Conservation (phyloP, 805 yeast genomes). For the Yamadazyma scolyti region DNA sequence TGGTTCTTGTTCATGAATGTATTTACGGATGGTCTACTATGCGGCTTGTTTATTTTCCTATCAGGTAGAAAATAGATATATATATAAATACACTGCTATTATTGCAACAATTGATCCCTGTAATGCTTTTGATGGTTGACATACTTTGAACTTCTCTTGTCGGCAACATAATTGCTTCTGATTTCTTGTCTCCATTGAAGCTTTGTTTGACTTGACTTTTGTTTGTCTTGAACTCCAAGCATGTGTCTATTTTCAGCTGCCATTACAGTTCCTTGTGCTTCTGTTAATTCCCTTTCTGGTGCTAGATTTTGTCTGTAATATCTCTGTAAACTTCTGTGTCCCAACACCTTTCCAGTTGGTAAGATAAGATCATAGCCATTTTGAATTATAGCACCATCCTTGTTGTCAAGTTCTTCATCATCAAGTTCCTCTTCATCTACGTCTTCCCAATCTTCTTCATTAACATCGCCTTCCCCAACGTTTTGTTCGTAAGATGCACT, state of each 20-base stretch:
- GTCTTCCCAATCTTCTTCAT: slow-evolving; percentile 42
- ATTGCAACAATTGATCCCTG: slow-evolving; percentile 40
- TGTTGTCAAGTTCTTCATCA: slow-evolving; percentile 23
- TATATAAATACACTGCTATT: slow-evolving; percentile 5
- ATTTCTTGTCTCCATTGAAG: slow-evolving; percentile 58
- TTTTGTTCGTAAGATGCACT: slow-evolving; percentile 51
- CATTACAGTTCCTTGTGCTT: slow-evolving; percentile 47
- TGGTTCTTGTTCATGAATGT: slow-evolving; percentile 60
- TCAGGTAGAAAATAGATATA: slow-evolving; percentile 3
- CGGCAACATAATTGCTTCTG: slow-evolving; percentile 48
- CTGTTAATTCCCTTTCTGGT: slow-evolving; percentile 39
- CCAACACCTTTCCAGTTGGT: slow-evolving; percentile 41
- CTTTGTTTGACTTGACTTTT: slow-evolving; percentile 41
- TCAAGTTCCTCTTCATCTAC: slow-evolving; percentile 24
- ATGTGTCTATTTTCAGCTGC: slow-evolving; percentile 53
- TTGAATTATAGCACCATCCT: slow-evolving; percentile 26
- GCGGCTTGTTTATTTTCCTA: slow-evolving; percentile 5
- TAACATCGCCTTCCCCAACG: slow-evolving; percentile 13
- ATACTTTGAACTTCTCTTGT: slow-evolving; percentile 61
- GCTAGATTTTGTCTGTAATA: slow-evolving; percentile 43
- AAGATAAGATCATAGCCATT: slow-evolving; percentile 38
- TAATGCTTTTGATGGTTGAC: slow-evolving; percentile 78
- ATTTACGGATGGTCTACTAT: slow-evolving; percentile 43
- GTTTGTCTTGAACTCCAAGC: slow-evolving; percentile 35
- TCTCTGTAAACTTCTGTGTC: slow-evolving; percentile 41